Conservation (phyloP, 352 stramenopile species). For the Pythium diclinum region DNA sequence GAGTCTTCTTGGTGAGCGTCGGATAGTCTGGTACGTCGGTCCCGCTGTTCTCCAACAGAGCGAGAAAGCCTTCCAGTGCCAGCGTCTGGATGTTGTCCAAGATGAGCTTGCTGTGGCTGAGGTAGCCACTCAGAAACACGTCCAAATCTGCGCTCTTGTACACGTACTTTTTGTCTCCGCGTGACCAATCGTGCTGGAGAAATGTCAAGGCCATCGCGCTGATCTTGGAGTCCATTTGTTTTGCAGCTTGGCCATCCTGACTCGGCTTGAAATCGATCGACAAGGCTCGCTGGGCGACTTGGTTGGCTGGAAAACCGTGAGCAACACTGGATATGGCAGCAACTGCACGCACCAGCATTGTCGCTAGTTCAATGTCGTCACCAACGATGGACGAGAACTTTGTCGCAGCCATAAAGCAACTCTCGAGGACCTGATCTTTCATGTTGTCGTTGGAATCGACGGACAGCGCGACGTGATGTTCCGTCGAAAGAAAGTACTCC, state of each 20-base stretch:
- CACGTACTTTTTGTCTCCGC: conserved; percentile 35
- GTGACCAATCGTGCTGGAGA: conserved; percentile 46
- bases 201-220: conserved; percentile 34
- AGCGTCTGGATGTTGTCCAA: conserved; percentile 52
- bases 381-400: conserved; percentile 19
- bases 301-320: conserved; percentile 13
- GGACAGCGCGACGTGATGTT: conserved; percentile 12
- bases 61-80: conserved; percentile 39
- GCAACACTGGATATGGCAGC: conserved; percentile 10
- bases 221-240: conserved; percentile 33
- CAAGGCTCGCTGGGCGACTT: conserved; percentile 6
- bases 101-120: conserved; percentile 36
- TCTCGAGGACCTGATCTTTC: conserved; percentile 19
- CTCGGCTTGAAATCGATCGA: conserved; percentile 8
- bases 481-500: conserved; percentile 15
- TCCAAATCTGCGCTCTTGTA: conserved; percentile 43
- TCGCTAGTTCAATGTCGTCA: conserved; percentile 17
- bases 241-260: conserved; percentile 11
- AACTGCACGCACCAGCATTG: conserved; percentile 5
- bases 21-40: conserved; percentile 24
- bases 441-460: neutral
- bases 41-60: conserved; percentile 36
- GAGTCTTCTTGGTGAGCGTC: conserved; percentile 55
- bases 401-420: conserved; percentile 15
- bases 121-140: conserved; percentile 35